Conservation (phyloP, 2,329 filamentous ascomycete species). For the Aspergillus brasiliensis region DNA sequence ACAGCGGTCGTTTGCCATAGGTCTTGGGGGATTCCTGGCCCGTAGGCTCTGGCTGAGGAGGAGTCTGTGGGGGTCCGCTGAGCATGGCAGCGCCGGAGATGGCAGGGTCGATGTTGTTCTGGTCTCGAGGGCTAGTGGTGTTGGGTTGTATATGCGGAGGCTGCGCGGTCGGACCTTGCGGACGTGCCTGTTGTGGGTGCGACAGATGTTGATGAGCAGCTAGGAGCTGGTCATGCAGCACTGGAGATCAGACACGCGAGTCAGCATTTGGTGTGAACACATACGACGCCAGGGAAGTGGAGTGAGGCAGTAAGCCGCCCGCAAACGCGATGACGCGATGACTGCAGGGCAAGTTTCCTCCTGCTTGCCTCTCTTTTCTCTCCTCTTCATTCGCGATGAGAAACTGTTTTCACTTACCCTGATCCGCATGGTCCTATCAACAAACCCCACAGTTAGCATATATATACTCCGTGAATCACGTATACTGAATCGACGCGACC, state of each 20-base stretch:
- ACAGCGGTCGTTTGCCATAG: slow-evolving; percentile 78
- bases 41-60: slow-evolving; percentile 30
- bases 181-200: slow-evolving; percentile 44
- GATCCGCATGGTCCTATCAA: slow-evolving; percentile 47
- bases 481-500: slow-evolving; percentile 14
- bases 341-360: not conserved
- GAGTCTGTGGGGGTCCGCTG: slow-evolving; percentile 39
- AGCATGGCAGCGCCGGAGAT: slow-evolving; percentile 57
- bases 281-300: not conserved
- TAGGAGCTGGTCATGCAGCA: slow-evolving; percentile 65
- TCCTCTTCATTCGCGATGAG: slow-evolving; percentile 15
- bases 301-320: not conserved
- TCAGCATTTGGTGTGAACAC: slow-evolving; percentile 14
- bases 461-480: not conserved
- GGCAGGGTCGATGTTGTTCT: slow-evolving; percentile 61
- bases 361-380: not conserved
- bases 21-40: slow-evolving; percentile 67
- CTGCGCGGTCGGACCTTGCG: slow-evolving; percentile 47
- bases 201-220: slow-evolving; percentile 50
- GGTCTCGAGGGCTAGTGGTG: slow-evolving; percentile 48
- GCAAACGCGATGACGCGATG: not conserved
- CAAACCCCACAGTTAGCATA: slow-evolving; percentile 14
- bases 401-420: slow-evolving; percentile 40
- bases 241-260: slow-evolving; percentile 37
- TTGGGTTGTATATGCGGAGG: slow-evolving; percentile 43